Evolutionary conservation across 164 flowering plant genomes (phyloP), one percentile per base, ranked within the genome.

Genomic region (Chimonanthus praecox): DNA sequence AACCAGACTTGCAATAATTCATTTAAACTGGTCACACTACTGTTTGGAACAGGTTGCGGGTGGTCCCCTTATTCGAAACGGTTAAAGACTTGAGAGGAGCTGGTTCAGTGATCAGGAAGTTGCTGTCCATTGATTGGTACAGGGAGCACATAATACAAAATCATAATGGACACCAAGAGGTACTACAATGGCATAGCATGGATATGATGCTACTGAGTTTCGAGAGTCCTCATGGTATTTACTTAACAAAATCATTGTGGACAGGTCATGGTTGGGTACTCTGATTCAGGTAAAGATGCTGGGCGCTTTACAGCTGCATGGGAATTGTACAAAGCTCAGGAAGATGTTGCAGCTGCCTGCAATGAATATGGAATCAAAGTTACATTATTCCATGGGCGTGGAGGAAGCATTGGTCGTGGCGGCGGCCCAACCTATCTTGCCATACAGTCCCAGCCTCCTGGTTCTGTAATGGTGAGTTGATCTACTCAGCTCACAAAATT

Each of bases 241-340:
- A 44, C 46, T 66, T 44, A 44, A 70, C 44, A 21, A 15, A 74
- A 65, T 33, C 63, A 49, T 71, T 68, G 10, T 81, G 74, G 16
- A 70, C 86, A 94, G 98, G 98, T 94, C 46, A 94, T 94, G 97
- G 97, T 94, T 81, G 97, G 98, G 70, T 94, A 94, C 80, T 94
- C 97, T 64, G 98, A 92, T 79, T 91, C 97, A 45, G 97, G 97
- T 64, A 94, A 92, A 87, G 97, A 92, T 87, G 97, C 95, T 70
- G 97, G 95, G 4, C 90, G 98, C 72, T 94, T 94, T 73, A 85
- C 97, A 77, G 98, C 97, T 76, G 98, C 97, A 49, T 94, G 98
- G 97, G 98, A 90, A 78, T 91, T 92, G 21, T 92, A 92, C 84
- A 92, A 94, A 84, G 97, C 97, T 64, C 98, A 94, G 83, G 97